These are phyloP conservation scores for Sphaerulina musiva DNA, from an alignment of 2,329 filamentous ascomycete species.

Conservation along the genomic window DNA sequence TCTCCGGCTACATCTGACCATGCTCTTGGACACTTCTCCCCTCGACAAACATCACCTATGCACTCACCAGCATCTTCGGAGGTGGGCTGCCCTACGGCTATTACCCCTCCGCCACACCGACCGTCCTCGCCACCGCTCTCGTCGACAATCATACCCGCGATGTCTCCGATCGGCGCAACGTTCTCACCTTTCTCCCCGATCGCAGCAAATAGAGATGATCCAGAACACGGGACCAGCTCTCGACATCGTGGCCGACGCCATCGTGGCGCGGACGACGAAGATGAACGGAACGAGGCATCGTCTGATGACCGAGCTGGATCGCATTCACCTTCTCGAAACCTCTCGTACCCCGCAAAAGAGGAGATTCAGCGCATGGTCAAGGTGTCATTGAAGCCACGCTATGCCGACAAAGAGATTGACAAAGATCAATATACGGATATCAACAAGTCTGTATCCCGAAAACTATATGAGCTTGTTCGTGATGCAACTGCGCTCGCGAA, in stretches of 20 bases:
- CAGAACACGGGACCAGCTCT: conserved; percentile 6
- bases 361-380: conserved; percentile 86
- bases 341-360: conserved; percentile 78
- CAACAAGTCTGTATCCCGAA: conserved; percentile 81
- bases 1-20: conserved; percentile 32
- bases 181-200: conserved; percentile 60
- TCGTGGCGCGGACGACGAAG: conserved; percentile 21
- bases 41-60: conserved; percentile 56
- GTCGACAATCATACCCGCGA: conserved; percentile 65
- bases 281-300: conserved; percentile 23
- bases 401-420: conserved; percentile 69
- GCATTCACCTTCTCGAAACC: conserved; percentile 35
- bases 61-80: conserved; percentile 60
- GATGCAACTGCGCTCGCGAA: conserved; percentile 51
- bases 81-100: conserved; percentile 60
- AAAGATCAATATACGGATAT: conserved; percentile 89
- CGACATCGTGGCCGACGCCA: conserved; percentile 21
- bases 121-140: conserved; percentile 64
- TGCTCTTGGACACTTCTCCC: conserved; percentile 31
- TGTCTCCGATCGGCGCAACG: conserved; percentile 58
- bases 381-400: conserved; percentile 72
- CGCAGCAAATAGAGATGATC: conserved; percentile 28
- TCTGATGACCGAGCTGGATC: conserved; percentile 13
- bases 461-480: conserved; percentile 66
- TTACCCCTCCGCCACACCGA: conserved; percentile 57